phyloP scores from a whole-genome alignment of 345 rosid species.

The Linum trigynum region DNA sequence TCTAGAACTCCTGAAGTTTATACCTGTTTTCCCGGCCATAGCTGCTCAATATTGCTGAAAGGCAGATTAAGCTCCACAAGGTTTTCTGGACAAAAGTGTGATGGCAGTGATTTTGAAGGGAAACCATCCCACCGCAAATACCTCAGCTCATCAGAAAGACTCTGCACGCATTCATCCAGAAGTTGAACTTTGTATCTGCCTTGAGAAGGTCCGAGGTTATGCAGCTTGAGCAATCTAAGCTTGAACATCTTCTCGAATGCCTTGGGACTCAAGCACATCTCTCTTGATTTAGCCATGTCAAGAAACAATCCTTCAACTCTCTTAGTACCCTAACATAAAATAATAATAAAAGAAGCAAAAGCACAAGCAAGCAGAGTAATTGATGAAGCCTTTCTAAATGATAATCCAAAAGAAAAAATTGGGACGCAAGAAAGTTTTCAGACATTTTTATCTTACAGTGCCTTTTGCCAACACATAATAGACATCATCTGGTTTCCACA shows the following conservation, averaged over 20 bases:
- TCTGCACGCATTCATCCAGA: not conserved
- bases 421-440: not conserved
- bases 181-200: not conserved
- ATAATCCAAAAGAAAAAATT: not conserved
- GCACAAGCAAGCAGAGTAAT: not conserved
- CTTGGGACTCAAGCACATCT: not conserved
- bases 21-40: constrained; percentile 11
- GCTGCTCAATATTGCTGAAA: constrained; percentile 4
- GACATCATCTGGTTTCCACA: constrained; percentile 1
- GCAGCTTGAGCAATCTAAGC: constrained; percentile 13
- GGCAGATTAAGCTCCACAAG: constrained; percentile 8
- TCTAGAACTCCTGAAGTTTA: not conserved
- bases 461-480: not conserved
- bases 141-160: constrained; percentile 7
- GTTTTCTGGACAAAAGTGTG: not conserved
- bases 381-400: not conserved
- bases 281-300: constrained; percentile 2
- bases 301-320: constrained; percentile 7
- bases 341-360: not conserved
- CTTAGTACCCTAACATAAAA: not conserved
- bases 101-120: constrained; percentile 8
- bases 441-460: not conserved
- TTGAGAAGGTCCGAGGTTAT: not conserved
- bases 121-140: constrained; percentile 13
- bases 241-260: constrained; percentile 12